Evolutionary conservation across 2,329 filamentous ascomycete genomes (phyloP).

Genomic region (Cytospora mali): DNA sequence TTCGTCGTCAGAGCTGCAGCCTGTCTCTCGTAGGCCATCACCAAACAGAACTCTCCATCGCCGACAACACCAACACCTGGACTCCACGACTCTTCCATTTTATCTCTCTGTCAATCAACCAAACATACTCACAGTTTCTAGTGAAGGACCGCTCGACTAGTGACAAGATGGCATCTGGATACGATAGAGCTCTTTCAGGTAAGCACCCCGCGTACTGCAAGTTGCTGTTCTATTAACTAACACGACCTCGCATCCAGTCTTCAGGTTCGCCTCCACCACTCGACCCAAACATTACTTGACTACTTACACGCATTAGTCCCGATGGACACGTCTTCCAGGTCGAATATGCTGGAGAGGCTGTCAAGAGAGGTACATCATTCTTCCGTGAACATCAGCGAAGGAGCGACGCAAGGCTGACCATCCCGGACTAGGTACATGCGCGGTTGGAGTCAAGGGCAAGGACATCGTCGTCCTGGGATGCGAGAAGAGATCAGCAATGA

Average conservation of each 20-base stretch:
- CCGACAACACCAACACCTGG: slow-evolving; percentile 20
- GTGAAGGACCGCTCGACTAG: background rate
- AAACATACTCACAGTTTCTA: background rate
- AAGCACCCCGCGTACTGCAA: slow-evolving; percentile 44
- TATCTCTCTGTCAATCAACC: background rate
- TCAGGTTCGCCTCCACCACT: slow-evolving; percentile 66
- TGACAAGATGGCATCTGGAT: slow-evolving; percentile 79
- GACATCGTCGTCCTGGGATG: slow-evolving; percentile 96
- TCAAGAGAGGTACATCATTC: slow-evolving; percentile 80
- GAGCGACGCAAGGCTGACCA: slow-evolving; percentile 14
- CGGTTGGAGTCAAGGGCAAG: slow-evolving; percentile 92
- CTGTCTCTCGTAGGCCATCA: slow-evolving; percentile 30
- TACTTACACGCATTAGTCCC: slow-evolving; percentile 62
- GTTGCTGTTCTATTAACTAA: slow-evolving; percentile 44
- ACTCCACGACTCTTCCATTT: background rate
- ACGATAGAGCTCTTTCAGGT: slow-evolving; percentile 99
- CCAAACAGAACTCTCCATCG: slow-evolving; percentile 18
- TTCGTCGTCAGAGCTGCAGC: slow-evolving; percentile 33
- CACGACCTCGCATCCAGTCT: slow-evolving; percentile 62
- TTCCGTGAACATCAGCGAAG: background rate
- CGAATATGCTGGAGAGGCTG: slow-evolving; percentile 97
- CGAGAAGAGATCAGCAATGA: slow-evolving; percentile 99
- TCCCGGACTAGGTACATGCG: slow-evolving; percentile 76
- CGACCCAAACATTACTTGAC: background rate
- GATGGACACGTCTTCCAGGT: slow-evolving; percentile 99